Base-by-base conservation (phyloP, 1,139 yeast species). In the Kodamaea ohmeri region DNA sequence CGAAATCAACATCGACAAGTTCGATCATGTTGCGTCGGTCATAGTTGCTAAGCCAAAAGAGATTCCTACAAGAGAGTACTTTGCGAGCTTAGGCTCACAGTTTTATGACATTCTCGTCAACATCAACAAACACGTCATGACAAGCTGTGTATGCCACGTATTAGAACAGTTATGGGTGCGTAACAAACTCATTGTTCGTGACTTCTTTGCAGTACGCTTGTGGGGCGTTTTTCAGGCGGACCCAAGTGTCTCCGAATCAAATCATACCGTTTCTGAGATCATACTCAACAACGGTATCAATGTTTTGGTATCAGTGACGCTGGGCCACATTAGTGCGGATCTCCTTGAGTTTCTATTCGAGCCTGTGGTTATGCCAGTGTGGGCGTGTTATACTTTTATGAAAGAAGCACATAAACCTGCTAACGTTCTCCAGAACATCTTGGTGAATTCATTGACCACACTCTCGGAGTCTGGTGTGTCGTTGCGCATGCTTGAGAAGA, bases 1-100 rank as follows among this genome's bases (percentile, higher is more conserved):
- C 38, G 80, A 81, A 20, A 63, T 88, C 6, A 79, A 80, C 43
- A 58, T 80, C 16, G 80, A 78, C 27, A 83, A 80, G 48, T 68
- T 87, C 37, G 80, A 80, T 18, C 75, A 80, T 43, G 83, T 86
- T 1, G 76, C 85, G 14, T 73, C 70, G 35, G 71, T 86, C 2
- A 58, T 87, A 9, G 58, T 83, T 31, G 63, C 79, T 27, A 80
- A 80, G 47, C 96, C 96, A 0, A 64, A 63, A 40, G 51, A 59
- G 1, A 51, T 82, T 9, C 43, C 68, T 1, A 65, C 79, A 1
- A 58, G 56, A 0, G 68, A 58, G 0, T 88, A 86, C 53, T 82
- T 79, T 45, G 49, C 62, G 0, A 66, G 61, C 18, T 63, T 89
- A 8, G 84, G 88, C 6, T 43, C 47, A 3, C 95, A 87, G 52